Evolutionary conservation across 2,329 filamentous ascomycete species (phyloP), one percentile per base, ranked within the genome.

Genomic region (Calycina marina): DNA sequence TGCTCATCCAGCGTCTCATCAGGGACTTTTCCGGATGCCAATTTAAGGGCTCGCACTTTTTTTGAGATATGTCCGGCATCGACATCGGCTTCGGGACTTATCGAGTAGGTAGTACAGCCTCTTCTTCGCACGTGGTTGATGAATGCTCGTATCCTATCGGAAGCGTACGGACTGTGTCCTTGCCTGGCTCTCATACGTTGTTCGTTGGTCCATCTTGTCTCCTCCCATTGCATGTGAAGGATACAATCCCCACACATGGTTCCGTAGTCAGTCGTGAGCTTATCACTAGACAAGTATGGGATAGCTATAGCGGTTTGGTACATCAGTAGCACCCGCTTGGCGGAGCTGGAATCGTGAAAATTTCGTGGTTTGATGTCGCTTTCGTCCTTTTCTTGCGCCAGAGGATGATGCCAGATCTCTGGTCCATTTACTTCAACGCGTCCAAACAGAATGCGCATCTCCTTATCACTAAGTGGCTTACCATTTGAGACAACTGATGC

Each of bases 321-420:
- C 2, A 13, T 29, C 5, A 36, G 16, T 3, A 14, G 9, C 3
- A 34, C 25, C 4, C 28, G 30, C 8, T 31, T 31, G 4, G 9
- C 10, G 14, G 24, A 26, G 12, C 31, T 32, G 4, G 35, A 34
- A 5, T 18, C 8, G 5, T 20, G 20, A 16, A 34, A 38, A 11
- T 25, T 18, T 14, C 18, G 12, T 2, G 30, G 30, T 6, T 25
- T 27, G 14, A 40, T 38, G 14, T 38, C 28, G 16, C 25, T 34
- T 20, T 40, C 39, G 9, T 30, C 18, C 12, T 24, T 5, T 5
- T 29, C 26, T 1, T 11, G 5, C 3, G 31, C 20, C 9, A 38
- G 24, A 3, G 39, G 35, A 28, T 40, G 36, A 18, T 40, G 39
- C n/a, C 30, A 28, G 9, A 32, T 37, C 4, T n/a, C 34, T 6